Percentiles rank a stretch among this genome's conserved stretches.
Evolutionary conservation across 2,329 filamentous ascomycete genomes (phyloP).

Genomic region (Cercospora zeae-maydis): DNA sequence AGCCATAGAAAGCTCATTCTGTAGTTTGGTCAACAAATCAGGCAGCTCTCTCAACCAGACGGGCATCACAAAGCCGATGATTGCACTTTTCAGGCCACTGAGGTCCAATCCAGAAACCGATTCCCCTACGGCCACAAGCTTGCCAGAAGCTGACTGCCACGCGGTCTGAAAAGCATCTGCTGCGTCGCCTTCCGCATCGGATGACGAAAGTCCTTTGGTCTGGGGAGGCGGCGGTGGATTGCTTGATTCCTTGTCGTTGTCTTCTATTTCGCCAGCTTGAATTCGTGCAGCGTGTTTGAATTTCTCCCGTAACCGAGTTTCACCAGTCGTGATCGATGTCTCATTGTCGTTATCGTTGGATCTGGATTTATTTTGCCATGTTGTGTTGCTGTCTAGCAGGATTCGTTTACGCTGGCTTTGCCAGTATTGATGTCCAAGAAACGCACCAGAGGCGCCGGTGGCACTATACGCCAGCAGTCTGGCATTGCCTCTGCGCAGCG

Average conservation of each 20-base stretch:
- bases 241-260: background rate
- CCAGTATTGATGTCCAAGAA: constrained; percentile 21
- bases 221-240: constrained; percentile 26
- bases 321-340: background rate
- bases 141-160: constrained; percentile 30
- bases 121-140: constrained; percentile 27
- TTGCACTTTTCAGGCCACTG: constrained; percentile 27
- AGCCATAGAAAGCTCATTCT: constrained; percentile 80
- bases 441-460: constrained; percentile 17
- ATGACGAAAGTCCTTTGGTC: constrained; percentile 24
- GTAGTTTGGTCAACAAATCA: constrained; percentile 74
- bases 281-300: background rate
- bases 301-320: background rate
- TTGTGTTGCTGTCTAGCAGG: constrained; percentile 18
- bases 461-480: constrained; percentile 15
- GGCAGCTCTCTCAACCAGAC: constrained; percentile 78
- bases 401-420: constrained; percentile 12
- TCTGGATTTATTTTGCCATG: background rate
- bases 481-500: constrained; percentile 6
- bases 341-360: background rate
- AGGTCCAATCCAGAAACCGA: constrained; percentile 33
- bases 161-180: constrained; percentile 18
- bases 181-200: constrained; percentile 18
- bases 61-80: constrained; percentile 59
- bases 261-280: background rate